A percentile compares a stretch with the other conserved stretches of the same genome.
Evolutionary conservation across 441 rosid genomes (phyloP).

Genomic region (Gossypium trilobum): DNA sequence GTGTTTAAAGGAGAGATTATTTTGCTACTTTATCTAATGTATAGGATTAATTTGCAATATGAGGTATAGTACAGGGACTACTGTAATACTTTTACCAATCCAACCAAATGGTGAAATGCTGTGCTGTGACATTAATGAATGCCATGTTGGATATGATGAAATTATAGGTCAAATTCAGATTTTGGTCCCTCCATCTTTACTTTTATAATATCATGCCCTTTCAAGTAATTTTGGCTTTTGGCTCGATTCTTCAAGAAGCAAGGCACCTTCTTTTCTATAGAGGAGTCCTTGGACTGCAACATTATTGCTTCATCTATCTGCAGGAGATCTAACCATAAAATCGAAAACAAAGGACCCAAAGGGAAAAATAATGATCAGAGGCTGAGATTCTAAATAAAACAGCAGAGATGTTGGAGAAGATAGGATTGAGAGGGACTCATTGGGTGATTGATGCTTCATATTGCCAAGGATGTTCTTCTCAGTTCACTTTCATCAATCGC

Average conservation of each 20-base stretch:
- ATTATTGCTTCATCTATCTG: not conserved
- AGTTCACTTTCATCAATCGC: constrained; percentile 93
- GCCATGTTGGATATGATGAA: not conserved
- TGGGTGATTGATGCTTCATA: constrained; percentile 91
- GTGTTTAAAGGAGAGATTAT: not conserved
- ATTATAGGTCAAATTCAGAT: not conserved
- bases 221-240: not conserved
- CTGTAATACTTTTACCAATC: not conserved
- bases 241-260: not conserved
- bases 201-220: not conserved
- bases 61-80: not conserved
- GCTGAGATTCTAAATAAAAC: not conserved
- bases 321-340: not conserved
- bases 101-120: not conserved
- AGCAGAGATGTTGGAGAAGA: constrained; percentile 68
- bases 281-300: not conserved
- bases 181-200: not conserved
- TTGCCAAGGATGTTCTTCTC: constrained; percentile 94
- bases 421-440: constrained; percentile 67
- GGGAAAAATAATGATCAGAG: not conserved
- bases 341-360: not conserved
- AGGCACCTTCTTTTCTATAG: not conserved
- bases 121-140: not conserved
- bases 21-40: not conserved
- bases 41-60: not conserved